Evolutionary conservation across 2,329 filamentous ascomycete genomes (phyloP).

Genomic region (Cytospora piceae): DNA sequence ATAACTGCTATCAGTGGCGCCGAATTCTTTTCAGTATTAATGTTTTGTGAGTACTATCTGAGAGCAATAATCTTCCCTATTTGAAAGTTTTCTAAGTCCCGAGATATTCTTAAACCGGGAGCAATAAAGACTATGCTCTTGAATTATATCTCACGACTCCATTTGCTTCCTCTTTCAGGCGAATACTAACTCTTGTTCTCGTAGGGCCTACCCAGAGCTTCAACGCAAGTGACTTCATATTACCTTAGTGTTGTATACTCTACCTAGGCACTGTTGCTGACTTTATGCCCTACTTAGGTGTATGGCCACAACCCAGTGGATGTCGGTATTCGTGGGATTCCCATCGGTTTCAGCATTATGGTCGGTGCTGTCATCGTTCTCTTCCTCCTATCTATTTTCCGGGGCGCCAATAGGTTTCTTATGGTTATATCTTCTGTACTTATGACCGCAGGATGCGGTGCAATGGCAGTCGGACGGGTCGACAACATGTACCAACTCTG

Average conservation of each 20-base stretch:
- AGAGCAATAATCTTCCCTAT: too few relatives aligned
- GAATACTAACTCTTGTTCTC: too few relatives aligned
- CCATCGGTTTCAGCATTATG: slow-evolving; percentile 67
- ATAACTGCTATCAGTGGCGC: slow-evolving; percentile 64
- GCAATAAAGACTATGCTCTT: too few relatives aligned
- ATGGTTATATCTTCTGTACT: slow-evolving; percentile 62
- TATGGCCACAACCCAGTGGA: slow-evolving; percentile 66
- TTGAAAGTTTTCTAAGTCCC: too few relatives aligned
- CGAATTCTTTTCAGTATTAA: slow-evolving; percentile 59
- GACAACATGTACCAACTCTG: slow-evolving; percentile 56
- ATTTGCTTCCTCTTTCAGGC: too few relatives aligned
- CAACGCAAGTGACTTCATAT: slow-evolving; percentile 48
- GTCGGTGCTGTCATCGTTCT: slow-evolving; percentile 63
- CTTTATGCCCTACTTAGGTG: neutral
- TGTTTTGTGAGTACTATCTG: too few relatives aligned
- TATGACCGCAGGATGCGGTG: slow-evolving; percentile 68
- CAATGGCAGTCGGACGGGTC: slow-evolving; percentile 51
- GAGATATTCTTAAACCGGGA: too few relatives aligned
- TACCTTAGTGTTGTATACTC: neutral
- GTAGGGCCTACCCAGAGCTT: slow-evolving; percentile 67
- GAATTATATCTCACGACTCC: too few relatives aligned
- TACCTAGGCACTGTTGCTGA: neutral
- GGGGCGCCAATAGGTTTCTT: slow-evolving; percentile 62
- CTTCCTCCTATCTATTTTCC: slow-evolving; percentile 57
- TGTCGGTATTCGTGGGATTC: slow-evolving; percentile 67